A percentile compares a stretch with the other conserved stretches of the same genome.
Conservation (phyloP, 2,329 filamentous ascomycete genomes). For the Paramyrothecium sp. region DNA sequence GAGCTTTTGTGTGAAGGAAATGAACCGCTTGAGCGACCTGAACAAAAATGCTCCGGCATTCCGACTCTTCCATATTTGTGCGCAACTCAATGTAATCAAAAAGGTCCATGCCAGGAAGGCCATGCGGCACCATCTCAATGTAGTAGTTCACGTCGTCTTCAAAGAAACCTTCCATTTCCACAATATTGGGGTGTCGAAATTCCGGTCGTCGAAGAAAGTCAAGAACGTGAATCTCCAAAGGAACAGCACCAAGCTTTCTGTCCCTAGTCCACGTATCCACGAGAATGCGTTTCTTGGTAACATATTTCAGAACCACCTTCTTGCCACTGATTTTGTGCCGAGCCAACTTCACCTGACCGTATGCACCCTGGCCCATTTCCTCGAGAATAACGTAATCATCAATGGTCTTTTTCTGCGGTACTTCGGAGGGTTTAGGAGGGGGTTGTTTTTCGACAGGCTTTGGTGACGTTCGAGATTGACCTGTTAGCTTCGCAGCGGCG, state of each 20-base stretch:
- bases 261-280: slow-evolving; percentile 99
- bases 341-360: slow-evolving; percentile 94
- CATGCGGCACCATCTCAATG: slow-evolving; percentile 96
- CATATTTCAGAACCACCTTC: slow-evolving; percentile 95
- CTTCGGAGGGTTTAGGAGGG: slow-evolving; percentile 32
- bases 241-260: slow-evolving; percentile 87
- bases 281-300: slow-evolving; percentile 93
- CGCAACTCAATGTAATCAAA: slow-evolving; percentile 98
- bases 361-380: slow-evolving; percentile 97
- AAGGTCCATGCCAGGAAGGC: slow-evolving; percentile 93
- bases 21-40: slow-evolving; percentile 89
- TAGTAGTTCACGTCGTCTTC: slow-evolving; percentile 92
- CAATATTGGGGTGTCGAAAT: slow-evolving; percentile 65
- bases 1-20: slow-evolving; percentile 85
- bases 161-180: slow-evolving; percentile 73
- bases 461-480: slow-evolving; percentile 30
- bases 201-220: slow-evolving; percentile 83
- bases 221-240: slow-evolving; percentile 93
- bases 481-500: slow-evolving; percentile 53
- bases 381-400: slow-evolving; percentile 89
- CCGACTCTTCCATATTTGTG: slow-evolving; percentile 92
- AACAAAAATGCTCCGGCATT: slow-evolving; percentile 91
- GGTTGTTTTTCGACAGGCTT: slow-evolving; percentile 30
- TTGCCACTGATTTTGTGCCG: slow-evolving; percentile 77
- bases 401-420: slow-evolving; percentile 73